Conservation (phyloP, 176 grass and related monocot genomes). For the Carex kokanica region DNA sequence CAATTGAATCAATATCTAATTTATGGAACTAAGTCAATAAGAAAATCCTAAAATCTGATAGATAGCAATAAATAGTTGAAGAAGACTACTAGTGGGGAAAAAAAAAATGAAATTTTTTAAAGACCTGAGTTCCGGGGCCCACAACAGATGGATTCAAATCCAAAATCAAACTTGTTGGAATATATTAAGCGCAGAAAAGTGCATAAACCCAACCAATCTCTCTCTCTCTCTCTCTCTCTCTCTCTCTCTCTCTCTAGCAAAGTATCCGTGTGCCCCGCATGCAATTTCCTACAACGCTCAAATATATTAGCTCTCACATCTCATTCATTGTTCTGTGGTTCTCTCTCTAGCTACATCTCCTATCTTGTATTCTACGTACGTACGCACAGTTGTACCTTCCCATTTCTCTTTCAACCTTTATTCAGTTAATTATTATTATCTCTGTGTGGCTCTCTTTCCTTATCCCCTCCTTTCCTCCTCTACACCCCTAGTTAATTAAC, state of each 20-base stretch:
- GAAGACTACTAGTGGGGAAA: background rate
- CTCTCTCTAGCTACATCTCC: constrained; percentile 52
- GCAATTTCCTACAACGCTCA: constrained; percentile 32
- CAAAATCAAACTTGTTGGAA: background rate
- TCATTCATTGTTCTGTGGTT: constrained; percentile 53
- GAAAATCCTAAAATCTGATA: background rate
- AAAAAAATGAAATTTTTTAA: background rate
- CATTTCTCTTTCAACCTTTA: constrained; percentile 20
- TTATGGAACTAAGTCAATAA: background rate
- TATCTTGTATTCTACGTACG: constrained; percentile 24
- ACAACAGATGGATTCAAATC: background rate
- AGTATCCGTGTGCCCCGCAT: background rate
- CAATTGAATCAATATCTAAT: background rate
- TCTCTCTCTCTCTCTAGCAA: constrained; percentile 2
- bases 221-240: constrained; percentile 6
- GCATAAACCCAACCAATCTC: background rate
- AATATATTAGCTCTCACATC: background rate
- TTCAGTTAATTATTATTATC: background rate
- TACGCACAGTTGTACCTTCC: background rate
- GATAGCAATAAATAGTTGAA: background rate
- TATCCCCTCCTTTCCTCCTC: constrained; percentile 48
- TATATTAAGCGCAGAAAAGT: constrained; percentile 9
- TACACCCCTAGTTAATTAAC: constrained; percentile 41
- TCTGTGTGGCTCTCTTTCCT: constrained; percentile 89
- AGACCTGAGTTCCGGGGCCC: background rate